A percentile compares a stretch with the other conserved stretches of the same genome.
Conservation (phyloP, 2,329 filamentous ascomycete species). For the Lasiodiplodia citricola region DNA sequence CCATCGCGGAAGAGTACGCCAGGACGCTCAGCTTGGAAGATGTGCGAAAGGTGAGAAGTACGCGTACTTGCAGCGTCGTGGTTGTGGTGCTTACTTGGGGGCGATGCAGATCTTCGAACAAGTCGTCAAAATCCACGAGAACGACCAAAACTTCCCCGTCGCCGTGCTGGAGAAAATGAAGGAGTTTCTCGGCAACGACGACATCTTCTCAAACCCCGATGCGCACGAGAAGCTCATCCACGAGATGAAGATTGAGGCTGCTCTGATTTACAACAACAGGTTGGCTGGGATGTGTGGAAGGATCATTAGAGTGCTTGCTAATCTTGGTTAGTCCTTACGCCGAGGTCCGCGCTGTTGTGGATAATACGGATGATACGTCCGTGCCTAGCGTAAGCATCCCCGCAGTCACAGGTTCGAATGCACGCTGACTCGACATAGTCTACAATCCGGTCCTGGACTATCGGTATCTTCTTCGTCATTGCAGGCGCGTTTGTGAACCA, state of each 20-base stretch:
- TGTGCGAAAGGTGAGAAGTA: not conserved
- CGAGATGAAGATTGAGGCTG: slow-evolving; percentile 62
- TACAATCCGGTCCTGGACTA: slow-evolving; percentile 53
- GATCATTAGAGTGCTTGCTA: not conserved
- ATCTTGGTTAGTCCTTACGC: slow-evolving; percentile 28
- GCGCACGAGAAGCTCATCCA: slow-evolving; percentile 56
- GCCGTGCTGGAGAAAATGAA: slow-evolving; percentile 49
- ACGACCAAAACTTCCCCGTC: slow-evolving; percentile 56
- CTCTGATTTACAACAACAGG: slow-evolving; percentile 53
- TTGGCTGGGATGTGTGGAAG: not conserved
- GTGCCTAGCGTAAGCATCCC: slow-evolving; percentile 32
- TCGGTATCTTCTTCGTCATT: slow-evolving; percentile 53
- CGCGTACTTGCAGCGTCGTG: too few species aligned
- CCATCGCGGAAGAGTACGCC: slow-evolving; percentile 23
- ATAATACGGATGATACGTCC: slow-evolving; percentile 29
- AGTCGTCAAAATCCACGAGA: slow-evolving; percentile 50
- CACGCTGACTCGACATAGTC: not conserved
- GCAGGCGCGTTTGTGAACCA: slow-evolving; percentile 59
- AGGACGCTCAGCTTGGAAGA: slow-evolving; percentile 24
- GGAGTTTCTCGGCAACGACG: slow-evolving; percentile 51
- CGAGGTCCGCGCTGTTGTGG: slow-evolving; percentile 29
- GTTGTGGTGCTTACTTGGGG: not conserved
- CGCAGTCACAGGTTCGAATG: too few species aligned
- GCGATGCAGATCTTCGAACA: slow-evolving; percentile 28
- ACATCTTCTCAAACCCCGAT: slow-evolving; percentile 53